A percentile compares a stretch with the other conserved stretches of the same genome.
Conservation (phyloP, 768 basidiomycete genomes). For the Podaxis sp. region DNA sequence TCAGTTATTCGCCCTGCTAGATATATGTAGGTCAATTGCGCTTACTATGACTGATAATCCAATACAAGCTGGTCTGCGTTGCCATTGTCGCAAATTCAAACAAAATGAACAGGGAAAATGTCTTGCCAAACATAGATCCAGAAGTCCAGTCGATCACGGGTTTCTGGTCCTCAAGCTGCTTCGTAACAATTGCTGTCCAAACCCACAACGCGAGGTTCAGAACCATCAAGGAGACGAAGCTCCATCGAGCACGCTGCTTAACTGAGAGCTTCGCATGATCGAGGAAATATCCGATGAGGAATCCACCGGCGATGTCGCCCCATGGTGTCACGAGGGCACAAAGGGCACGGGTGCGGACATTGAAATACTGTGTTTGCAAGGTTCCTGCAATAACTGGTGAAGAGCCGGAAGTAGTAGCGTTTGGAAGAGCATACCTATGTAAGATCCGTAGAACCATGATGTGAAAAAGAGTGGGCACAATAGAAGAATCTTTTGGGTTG, state of each 20-base stretch:
- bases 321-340: slow-evolving; percentile 29
- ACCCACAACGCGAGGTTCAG: slow-evolving; percentile 29
- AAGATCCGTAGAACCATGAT: slow-evolving; percentile 32
- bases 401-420: neutral
- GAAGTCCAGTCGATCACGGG: slow-evolving; percentile 34
- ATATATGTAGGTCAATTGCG: neutral
- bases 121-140: slow-evolving; percentile 24
- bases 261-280: slow-evolving; percentile 26
- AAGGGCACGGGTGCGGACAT: slow-evolving; percentile 28
- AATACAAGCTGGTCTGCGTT: slow-evolving; percentile 30
- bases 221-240: slow-evolving; percentile 28
- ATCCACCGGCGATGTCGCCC: slow-evolving; percentile 28
- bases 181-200: slow-evolving; percentile 30
- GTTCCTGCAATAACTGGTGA: slow-evolving; percentile 18
- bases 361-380: slow-evolving; percentile 31
- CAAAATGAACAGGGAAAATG: slow-evolving; percentile 28
- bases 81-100: slow-evolving; percentile 33
- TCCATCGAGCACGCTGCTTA: slow-evolving; percentile 30
- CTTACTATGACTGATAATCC: slow-evolving; percentile 31
- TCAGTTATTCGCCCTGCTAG: neutral
- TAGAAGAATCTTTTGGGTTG: slow-evolving; percentile 24
- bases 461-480: slow-evolving; percentile 32
- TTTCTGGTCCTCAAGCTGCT: slow-evolving; percentile 26
- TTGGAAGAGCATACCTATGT: slow-evolving; percentile 21
- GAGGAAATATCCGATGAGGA: slow-evolving; percentile 31